phyloP scores from a whole-genome alignment of 2,329 filamentous ascomycete genomes.

The Mycocentrospora acerina region DNA sequence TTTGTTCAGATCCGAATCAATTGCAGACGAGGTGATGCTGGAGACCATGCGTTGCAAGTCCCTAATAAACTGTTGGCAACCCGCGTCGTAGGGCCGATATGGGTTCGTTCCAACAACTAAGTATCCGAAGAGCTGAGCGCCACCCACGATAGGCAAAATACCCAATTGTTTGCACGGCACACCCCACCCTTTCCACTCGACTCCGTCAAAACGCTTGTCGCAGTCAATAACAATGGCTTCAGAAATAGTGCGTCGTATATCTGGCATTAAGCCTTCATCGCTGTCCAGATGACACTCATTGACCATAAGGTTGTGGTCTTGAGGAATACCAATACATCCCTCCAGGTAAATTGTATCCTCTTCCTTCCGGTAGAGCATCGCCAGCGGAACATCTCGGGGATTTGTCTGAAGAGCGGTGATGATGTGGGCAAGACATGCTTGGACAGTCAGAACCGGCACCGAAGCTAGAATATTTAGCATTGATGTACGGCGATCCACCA shows the following conservation, averaged over 20 bases:
- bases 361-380: constrained; percentile 29
- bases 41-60: constrained; percentile 37
- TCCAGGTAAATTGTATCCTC: constrained; percentile 19
- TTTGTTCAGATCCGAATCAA: constrained; percentile 20
- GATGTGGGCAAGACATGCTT: constrained; percentile 27
- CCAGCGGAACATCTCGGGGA: constrained; percentile 31
- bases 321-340: constrained; percentile 31
- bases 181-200: constrained; percentile 32
- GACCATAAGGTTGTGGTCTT: constrained; percentile 28
- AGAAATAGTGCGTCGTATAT: constrained; percentile 28
- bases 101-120: constrained; percentile 41
- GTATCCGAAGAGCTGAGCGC: constrained; percentile 27
- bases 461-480: constrained; percentile 36
- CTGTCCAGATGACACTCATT: constrained; percentile 23
- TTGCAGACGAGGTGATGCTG: constrained; percentile 27
- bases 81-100: constrained; percentile 32
- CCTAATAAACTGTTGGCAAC: constrained; percentile 34
- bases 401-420: constrained; percentile 32
- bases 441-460: constrained; percentile 21
- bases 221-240: constrained; percentile 24
- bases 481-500: constrained; percentile 33
- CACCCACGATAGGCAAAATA: constrained; percentile 29
- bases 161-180: constrained; percentile 27
- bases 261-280: constrained; percentile 28
- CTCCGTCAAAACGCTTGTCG: constrained; percentile 32